Percentiles rank a stretch among this genome's conserved stretches.
phyloP scores from a whole-genome alignment of 2,329 filamentous ascomycete species.

The Trichoderma sp. region DNA sequence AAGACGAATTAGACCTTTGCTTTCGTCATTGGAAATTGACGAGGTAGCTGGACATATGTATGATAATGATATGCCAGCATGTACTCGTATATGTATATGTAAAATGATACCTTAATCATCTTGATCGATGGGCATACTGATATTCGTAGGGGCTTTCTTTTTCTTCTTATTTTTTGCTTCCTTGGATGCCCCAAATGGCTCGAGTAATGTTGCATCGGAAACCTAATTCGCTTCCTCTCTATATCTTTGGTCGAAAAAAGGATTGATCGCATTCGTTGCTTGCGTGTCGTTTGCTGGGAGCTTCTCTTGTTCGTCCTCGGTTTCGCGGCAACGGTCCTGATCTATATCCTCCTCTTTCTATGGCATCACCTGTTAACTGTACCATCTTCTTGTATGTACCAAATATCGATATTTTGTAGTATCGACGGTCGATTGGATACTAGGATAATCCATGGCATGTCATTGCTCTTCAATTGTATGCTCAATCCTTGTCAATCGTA shows the following conservation, averaged over 20 bases:
- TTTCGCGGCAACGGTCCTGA: not conserved
- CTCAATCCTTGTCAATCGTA: not conserved
- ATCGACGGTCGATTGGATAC: not conserved
- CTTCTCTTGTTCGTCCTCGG: not conserved
- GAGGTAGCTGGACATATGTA: not conserved
- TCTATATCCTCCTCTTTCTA: slow-evolving; percentile 4
- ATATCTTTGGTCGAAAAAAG: not conserved
- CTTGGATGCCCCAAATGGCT: rapidly evolving
- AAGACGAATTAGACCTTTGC: slow-evolving; percentile 20
- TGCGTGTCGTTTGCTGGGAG: not conserved
- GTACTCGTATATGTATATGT: not conserved
- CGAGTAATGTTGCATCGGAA: not conserved
- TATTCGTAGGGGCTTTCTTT: not conserved
- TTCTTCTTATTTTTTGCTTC: not conserved
- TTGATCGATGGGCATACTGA: not conserved
- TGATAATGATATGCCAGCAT: not conserved
- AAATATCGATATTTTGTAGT: not conserved
- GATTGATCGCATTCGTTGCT: not conserved
- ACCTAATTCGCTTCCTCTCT: not conserved
- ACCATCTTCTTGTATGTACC: not conserved
- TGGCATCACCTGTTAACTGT: not conserved
- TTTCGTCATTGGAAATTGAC: not conserved
- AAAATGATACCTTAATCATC: not conserved
- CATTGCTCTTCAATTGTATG: not conserved
- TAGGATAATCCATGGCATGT: not conserved